Base-by-base conservation (phyloP, 148 eudicot genomes). In the Heliamphora exappendiculata region DNA sequence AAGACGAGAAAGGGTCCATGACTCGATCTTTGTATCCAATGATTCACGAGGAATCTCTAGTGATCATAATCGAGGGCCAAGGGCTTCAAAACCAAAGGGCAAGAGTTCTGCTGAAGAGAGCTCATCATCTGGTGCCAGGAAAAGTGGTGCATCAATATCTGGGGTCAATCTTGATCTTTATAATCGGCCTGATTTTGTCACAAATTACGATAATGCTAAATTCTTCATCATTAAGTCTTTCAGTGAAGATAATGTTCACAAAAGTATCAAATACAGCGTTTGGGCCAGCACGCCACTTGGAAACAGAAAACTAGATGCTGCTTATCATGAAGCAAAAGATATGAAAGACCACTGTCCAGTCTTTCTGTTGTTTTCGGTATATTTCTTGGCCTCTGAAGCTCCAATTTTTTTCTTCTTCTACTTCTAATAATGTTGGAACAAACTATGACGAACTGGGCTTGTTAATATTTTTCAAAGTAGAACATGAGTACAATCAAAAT, bases 271-370 rank as follows among this genome's bases (percentile, higher is more conserved):
- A 67, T 95, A 95, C 68, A 80, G 81, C 45, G 85, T 93, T 77
- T 95, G 99, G 99, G 91, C 97, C 59, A 95, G 99, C 85, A 95
- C 99, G 2, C 88, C 96, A 58, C 93, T 91, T 80, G 99, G 99
- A 71, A 95, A 95, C 83, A 85, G 88, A 70, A 95, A 95, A 78
- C 76, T 95, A 65, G 96, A 95, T 84, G 96, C 91, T 81, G 96
- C 99, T 54, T 95, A 87, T 84, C 82, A 54, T 50, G 96, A 91
- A 80, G 86, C 91, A 12, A 91, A 91, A 86, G 97, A 89, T 81
- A 64, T 75, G 49, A 85, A 82, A 70, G 86, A 81, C 78, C 80
- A 78, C 68, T 90, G 92, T 73, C 98, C 98, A 11, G 80, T 94
- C 50, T 90, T 91, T 79, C 97, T 92, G 65, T 86, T 94, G 74